Conservation (phyloP, 176 grass and related monocot genomes). For the Phoenix roebelenii region DNA sequence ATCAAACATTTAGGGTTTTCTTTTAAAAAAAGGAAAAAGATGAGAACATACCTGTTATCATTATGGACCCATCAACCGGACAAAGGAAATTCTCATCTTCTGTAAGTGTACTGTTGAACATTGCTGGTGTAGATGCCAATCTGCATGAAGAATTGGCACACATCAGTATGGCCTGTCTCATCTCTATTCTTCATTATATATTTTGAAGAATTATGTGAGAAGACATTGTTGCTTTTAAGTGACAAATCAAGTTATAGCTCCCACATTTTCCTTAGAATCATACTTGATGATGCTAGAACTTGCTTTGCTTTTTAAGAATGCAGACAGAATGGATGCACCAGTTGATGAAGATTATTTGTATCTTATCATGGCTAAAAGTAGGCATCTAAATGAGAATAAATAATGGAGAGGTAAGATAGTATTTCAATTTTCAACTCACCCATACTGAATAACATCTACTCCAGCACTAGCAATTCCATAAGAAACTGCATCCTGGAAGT, state of each 20-base stretch:
- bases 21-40: not conserved
- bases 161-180: not conserved
- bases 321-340: too few species aligned
- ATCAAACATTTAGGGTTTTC: too few species aligned
- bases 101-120: conserved; percentile 97
- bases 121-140: conserved; percentile 97
- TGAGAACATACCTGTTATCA: conserved; percentile 74
- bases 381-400: too few species aligned
- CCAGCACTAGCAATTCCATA: conserved; percentile 58
- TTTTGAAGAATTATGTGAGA: too few species aligned
- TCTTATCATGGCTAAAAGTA: too few species aligned
- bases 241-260: too few species aligned
- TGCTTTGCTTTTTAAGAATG: too few species aligned
- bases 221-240: too few species aligned
- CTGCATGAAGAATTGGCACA: conserved; percentile 29
- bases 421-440: conserved; percentile 41
- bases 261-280: too few species aligned
- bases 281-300: too few species aligned
- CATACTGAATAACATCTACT: conserved; percentile 78
- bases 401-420: too few species aligned
- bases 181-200: not conserved
- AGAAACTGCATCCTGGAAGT: conserved; percentile 69
- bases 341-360: too few species aligned
- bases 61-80: conserved; percentile 91
- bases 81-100: conserved; percentile 56